Evolutionary conservation across 148 eudicot genomes (phyloP).

Genomic region (Fallopia convolvulus): DNA sequence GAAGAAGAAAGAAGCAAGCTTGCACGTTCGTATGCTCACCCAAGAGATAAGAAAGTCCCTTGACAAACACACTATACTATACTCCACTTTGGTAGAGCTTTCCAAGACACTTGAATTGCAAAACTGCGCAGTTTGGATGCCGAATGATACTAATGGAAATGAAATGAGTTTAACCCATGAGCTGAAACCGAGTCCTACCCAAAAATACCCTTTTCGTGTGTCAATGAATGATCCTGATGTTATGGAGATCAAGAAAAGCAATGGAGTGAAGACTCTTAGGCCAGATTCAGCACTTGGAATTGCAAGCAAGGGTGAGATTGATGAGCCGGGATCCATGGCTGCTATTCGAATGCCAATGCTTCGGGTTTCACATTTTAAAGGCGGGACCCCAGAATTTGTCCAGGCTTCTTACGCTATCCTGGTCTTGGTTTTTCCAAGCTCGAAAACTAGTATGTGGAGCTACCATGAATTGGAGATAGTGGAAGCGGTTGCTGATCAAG

Average conservation of each 20-base stretch:
- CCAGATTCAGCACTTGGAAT: slow-evolving; percentile 49
- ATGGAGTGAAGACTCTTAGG: slow-evolving; percentile 48
- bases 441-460: slow-evolving; percentile 43
- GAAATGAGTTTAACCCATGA: slow-evolving; percentile 63
- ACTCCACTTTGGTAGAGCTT: slow-evolving; percentile 80
- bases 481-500: slow-evolving; percentile 85
- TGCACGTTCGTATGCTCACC: slow-evolving; percentile 93
- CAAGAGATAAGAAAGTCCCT: slow-evolving; percentile 80
- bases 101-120: slow-evolving; percentile 67
- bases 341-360: slow-evolving; percentile 83
- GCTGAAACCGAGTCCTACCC: slow-evolving; percentile 28
- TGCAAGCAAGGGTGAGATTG: slow-evolving; percentile 45
- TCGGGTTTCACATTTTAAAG: slow-evolving; percentile 70
- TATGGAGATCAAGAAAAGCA: slow-evolving; percentile 34
- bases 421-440: slow-evolving; percentile 60
- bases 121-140: slow-evolving; percentile 97
- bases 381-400: slow-evolving; percentile 72
- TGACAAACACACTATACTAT: slow-evolving; percentile 66
- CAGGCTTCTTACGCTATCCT: slow-evolving; percentile 65
- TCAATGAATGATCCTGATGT: slow-evolving; percentile 56
- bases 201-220: slow-evolving; percentile 20
- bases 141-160: slow-evolving; percentile 40
- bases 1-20: slow-evolving; percentile 70
- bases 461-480: slow-evolving; percentile 67
- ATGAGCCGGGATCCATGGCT: slow-evolving; percentile 61